phyloP scores from a whole-genome alignment of 139 green algal genomes.

The Nannochloris sp. region DNA sequence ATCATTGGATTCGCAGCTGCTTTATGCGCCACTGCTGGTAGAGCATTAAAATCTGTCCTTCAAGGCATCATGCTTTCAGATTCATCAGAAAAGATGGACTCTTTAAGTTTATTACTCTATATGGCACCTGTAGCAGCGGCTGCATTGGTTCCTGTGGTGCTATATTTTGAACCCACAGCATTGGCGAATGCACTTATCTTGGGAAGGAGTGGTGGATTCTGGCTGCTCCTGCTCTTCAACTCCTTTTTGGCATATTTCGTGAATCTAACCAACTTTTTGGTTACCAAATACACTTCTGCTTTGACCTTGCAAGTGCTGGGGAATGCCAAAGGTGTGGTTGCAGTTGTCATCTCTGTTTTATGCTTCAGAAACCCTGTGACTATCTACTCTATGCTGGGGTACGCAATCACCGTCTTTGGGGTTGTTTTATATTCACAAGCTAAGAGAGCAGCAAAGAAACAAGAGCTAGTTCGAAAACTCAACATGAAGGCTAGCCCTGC shows the following conservation, averaged over 20 bases:
- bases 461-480: not conserved
- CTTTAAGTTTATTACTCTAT: constrained; percentile 86
- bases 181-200: constrained; percentile 10
- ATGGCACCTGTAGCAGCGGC: constrained; percentile 72
- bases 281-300: constrained; percentile 90
- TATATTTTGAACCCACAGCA: constrained; percentile 60
- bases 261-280: constrained; percentile 97
- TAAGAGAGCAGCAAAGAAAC: not conserved
- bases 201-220: constrained; percentile 38
- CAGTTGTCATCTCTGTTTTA: constrained; percentile 69
- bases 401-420: constrained; percentile 71
- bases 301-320: constrained; percentile 96
- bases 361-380: constrained; percentile 78
- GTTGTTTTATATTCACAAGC: constrained; percentile 57
- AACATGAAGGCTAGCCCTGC: no score
- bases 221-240: constrained; percentile 70
- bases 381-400: constrained; percentile 57
- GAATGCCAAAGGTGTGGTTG: constrained; percentile 93
- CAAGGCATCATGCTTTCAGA: constrained; percentile 71
- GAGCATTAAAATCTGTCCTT: constrained; percentile 74
- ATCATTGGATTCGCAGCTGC: constrained; percentile 76
- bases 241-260: constrained; percentile 83
- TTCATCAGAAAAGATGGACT: constrained; percentile 75
- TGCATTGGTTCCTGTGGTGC: constrained; percentile 62
- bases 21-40: constrained; percentile 58